These are phyloP conservation scores for Samsoniella hepiali DNA, from an alignment of 2,329 filamentous ascomycete species.

Conservation along the genomic window DNA sequence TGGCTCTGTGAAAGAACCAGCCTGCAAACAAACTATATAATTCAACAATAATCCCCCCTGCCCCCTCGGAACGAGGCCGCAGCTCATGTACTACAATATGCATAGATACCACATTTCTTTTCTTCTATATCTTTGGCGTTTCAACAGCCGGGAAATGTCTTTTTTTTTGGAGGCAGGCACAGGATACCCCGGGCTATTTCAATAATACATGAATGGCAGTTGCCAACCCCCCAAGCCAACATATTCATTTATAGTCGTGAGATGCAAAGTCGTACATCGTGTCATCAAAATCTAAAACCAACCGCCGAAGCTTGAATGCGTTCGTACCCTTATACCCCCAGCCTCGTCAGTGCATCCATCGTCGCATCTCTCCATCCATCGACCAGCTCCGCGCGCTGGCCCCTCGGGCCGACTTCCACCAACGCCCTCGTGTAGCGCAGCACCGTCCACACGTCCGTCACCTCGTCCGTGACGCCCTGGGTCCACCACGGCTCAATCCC, in stretches of 20 bases:
- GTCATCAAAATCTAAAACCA: too few relatives aligned
- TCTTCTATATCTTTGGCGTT: conserved; percentile 1
- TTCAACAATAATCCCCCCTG: conserved; percentile 5
- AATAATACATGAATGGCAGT: conserved; percentile 8
- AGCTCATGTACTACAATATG: neutral
- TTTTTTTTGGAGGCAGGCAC: conserved; percentile 1
- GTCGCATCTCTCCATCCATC: conserved; percentile 23
- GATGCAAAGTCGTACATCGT: neutral
- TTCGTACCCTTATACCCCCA: neutral
- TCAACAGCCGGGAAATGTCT: conserved; percentile 1
- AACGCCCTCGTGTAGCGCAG: conserved; percentile 29
- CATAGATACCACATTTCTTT: conserved; percentile 7
- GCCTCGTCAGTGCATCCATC: conserved; percentile 9
- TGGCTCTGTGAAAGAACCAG: conserved; percentile 20
- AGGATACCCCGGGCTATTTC: conserved; percentile 9
- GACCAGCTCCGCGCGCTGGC: conserved; percentile 24
- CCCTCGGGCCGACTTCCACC: conserved; percentile 29
- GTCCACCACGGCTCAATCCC: conserved; percentile 21
- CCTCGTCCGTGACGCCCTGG: conserved; percentile 17
- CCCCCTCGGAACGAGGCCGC: neutral
- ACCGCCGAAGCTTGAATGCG: neutral
- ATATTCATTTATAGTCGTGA: neutral
- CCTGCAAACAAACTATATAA: neutral
- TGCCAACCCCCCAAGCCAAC: neutral
- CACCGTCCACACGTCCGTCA: conserved; percentile 29